phyloP scores from a whole-genome alignment of 2,329 filamentous ascomycete genomes.

The Pseudofabraea citricarpa region DNA sequence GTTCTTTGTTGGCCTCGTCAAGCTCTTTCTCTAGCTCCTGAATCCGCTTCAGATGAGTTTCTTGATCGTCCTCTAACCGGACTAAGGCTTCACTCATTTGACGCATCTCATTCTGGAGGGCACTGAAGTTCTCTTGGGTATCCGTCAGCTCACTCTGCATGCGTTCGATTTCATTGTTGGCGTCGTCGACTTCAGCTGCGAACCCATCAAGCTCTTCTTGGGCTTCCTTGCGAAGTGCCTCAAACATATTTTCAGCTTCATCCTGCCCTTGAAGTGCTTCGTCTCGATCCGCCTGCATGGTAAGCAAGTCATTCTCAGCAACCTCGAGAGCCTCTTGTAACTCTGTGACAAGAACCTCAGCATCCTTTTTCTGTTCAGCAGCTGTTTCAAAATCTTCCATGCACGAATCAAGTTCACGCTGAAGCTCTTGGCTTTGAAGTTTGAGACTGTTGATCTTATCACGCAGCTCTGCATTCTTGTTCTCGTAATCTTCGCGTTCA shows the following conservation, averaged over 20 bases:
- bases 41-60: slow-evolving; percentile 72
- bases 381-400: slow-evolving; percentile 75
- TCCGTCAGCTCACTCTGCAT: slow-evolving; percentile 69
- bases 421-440: slow-evolving; percentile 83
- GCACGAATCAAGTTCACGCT: slow-evolving; percentile 74
- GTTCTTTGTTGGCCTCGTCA: slow-evolving; percentile 77
- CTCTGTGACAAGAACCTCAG: slow-evolving; percentile 52
- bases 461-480: slow-evolving; percentile 73
- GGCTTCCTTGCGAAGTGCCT: slow-evolving; percentile 55
- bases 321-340: slow-evolving; percentile 79
- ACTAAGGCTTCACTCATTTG: slow-evolving; percentile 83
- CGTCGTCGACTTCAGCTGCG: slow-evolving; percentile 68
- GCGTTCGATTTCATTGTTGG: slow-evolving; percentile 64
- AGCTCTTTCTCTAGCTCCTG: slow-evolving; percentile 80
- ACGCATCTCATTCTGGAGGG: slow-evolving; percentile 91
- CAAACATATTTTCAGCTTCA: slow-evolving; percentile 54
- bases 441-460: slow-evolving; percentile 85
- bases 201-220: slow-evolving; percentile 63
- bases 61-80: slow-evolving; percentile 83
- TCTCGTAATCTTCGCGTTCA: slow-evolving; percentile 83
- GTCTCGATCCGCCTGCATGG: slow-evolving; percentile 77
- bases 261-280: slow-evolving; percentile 68
- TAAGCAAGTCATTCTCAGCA: slow-evolving; percentile 73
- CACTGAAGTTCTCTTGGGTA: slow-evolving; percentile 80
- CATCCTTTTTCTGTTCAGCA: slow-evolving; percentile 56